phyloP scores from a whole-genome alignment of 2,329 filamentous ascomycete genomes.

The Alternaria sp. region DNA sequence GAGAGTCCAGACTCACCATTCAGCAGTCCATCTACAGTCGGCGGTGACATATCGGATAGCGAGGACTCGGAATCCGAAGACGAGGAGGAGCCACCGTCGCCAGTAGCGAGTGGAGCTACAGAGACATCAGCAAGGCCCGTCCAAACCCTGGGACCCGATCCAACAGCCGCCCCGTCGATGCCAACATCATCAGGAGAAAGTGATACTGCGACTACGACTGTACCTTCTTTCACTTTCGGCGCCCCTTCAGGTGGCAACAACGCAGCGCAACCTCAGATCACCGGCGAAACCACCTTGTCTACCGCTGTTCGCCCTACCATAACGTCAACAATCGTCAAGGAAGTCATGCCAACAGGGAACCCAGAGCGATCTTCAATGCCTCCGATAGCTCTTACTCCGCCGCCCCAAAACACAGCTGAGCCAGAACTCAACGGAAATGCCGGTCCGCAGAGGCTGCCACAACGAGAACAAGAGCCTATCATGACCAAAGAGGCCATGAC shows the following conservation, averaged over 20 bases:
- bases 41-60: neutral
- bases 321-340: conserved; percentile 1
- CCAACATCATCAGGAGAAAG: neutral
- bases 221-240: conserved; percentile 14
- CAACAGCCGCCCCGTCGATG: neutral
- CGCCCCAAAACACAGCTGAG: neutral
- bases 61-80: conserved; percentile 18
- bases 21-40: conserved; percentile 21
- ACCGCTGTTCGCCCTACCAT: conserved; percentile 1
- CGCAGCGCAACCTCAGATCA: conserved; percentile 15
- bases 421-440: neutral
- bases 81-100: conserved; percentile 18
- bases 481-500: conserved; percentile 40
- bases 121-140: neutral
- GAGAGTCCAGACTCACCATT: conserved; percentile 33
- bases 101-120: conserved; percentile 4
- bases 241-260: neutral
- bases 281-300: neutral
- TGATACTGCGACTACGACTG: neutral
- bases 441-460: neutral
- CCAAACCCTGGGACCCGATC: conserved; percentile 1
- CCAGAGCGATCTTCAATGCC: neutral
- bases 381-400: neutral
- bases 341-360: neutral
- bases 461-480: conserved; percentile 12